phyloP scores from a whole-genome alignment of 306 rosid species.

The Glycine latifolia region DNA sequence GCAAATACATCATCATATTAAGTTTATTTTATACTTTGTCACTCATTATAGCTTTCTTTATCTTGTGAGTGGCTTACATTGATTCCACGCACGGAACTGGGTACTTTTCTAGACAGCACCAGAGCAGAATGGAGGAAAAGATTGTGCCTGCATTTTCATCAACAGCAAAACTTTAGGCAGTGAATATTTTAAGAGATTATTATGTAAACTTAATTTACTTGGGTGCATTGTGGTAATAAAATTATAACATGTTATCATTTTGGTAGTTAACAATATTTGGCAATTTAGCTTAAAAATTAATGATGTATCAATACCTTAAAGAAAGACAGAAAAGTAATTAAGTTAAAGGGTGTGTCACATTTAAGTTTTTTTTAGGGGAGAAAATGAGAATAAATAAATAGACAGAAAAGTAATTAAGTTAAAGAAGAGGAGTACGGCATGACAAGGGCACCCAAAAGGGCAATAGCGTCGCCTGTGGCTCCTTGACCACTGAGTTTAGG shows the following conservation, averaged over 20 bases:
- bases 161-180: neutral
- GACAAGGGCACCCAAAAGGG: constrained; percentile 88
- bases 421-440: constrained; percentile 73
- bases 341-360: too few species aligned
- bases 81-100: constrained; percentile 72
- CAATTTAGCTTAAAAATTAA: too few species aligned
- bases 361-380: neutral
- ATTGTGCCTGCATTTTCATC: constrained; percentile 71
- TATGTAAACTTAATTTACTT: neutral
- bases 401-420: neutral
- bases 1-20: neutral
- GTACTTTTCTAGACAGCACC: constrained; percentile 83
- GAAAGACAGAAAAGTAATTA: too few species aligned
- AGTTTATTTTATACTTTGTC: neutral
- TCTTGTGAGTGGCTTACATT: constrained; percentile 57
- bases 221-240: neutral
- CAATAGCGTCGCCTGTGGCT: constrained; percentile 85
- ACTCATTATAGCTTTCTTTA: neutral
- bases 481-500: constrained; percentile 72
- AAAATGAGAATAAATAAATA: neutral
- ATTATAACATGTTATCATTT: neutral
- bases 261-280: neutral
- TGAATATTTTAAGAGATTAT: neutral
- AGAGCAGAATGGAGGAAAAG: constrained; percentile 96
- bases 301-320: too few species aligned